phyloP scores from a whole-genome alignment of 176 grass and related monocot genomes.

The Stipa capillata region DNA sequence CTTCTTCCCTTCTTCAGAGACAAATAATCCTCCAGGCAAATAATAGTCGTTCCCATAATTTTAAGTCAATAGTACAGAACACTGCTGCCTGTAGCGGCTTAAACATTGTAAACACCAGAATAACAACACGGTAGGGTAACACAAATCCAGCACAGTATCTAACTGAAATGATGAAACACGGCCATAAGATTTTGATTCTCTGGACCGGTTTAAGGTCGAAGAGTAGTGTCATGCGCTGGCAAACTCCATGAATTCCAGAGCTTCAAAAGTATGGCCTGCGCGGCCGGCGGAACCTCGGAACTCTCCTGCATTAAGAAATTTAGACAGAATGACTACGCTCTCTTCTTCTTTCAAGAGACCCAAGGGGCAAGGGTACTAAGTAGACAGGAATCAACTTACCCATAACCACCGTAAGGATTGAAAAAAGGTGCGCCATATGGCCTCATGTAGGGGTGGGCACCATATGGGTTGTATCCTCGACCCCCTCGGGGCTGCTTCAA shows the following conservation, averaged over 20 bases:
- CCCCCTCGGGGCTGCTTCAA: constrained; percentile 63
- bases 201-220: neutral
- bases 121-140: neutral
- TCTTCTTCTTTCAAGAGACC: neutral
- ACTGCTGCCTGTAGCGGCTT: neutral
- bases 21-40: neutral
- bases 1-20: neutral
- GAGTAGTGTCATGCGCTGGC: neutral
- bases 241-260: neutral
- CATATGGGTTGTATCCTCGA: constrained; percentile 52
- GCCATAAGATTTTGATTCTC: neutral
- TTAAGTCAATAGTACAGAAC: constrained; percentile 16
- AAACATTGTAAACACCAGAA: neutral
- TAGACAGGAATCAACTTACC: constrained; percentile 29
- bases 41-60: neutral
- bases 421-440: constrained; percentile 51
- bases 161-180: neutral
- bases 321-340: neutral
- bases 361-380: neutral
- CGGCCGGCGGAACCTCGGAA: constrained; percentile 56
- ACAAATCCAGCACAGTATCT: neutral
- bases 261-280: constrained; percentile 50
- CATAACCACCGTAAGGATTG: constrained; percentile 62
- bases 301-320: constrained; percentile 31
- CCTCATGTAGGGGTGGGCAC: constrained; percentile 55